Conservation (phyloP, 176 grass and related monocot genomes). For the Canna indica region DNA sequence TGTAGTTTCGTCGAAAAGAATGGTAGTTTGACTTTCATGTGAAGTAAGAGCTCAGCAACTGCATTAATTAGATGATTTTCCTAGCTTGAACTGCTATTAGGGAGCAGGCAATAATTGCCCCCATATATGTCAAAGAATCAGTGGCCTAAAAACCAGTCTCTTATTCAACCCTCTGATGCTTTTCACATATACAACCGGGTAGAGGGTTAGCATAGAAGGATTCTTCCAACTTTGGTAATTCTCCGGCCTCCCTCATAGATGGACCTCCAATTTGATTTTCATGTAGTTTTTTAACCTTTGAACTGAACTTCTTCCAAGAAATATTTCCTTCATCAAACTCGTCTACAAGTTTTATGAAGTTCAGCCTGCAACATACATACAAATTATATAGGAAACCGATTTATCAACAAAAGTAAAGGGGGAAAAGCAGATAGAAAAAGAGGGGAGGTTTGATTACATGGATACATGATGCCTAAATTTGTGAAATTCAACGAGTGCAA, state of each 20-base stretch:
- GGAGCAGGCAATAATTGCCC: neutral
- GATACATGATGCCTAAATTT: neutral
- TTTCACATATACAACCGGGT: slow-evolving; percentile 88
- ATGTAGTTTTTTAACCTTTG: slow-evolving; percentile 67
- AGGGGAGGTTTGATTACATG: no score
- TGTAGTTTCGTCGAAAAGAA: neutral
- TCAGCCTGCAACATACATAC: slow-evolving; percentile 43
- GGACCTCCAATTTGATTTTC: slow-evolving; percentile 56
- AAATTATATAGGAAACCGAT: neutral
- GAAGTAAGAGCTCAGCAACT: neutral
- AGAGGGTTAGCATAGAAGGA: slow-evolving; percentile 90
- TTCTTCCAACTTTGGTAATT: slow-evolving; percentile 89
- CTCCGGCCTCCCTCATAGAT: slow-evolving; percentile 68
- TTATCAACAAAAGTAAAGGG: neutral
- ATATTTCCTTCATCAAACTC: slow-evolving; percentile 72
- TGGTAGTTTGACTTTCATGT: no score
- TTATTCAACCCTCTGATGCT: slow-evolving; percentile 22
- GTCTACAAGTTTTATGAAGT: slow-evolving; percentile 72
- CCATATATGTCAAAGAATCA: neutral
- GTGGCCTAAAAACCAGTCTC: neutral
- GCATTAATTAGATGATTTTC: neutral
- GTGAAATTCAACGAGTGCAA: neutral
- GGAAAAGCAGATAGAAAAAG: neutral
- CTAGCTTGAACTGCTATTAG: neutral
- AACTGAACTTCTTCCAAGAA: slow-evolving; percentile 74